A percentile compares a stretch with the other conserved stretches of the same genome.
Conservation (phyloP, 1,139 yeast species). For the Debaryomyces subglobosus region DNA sequence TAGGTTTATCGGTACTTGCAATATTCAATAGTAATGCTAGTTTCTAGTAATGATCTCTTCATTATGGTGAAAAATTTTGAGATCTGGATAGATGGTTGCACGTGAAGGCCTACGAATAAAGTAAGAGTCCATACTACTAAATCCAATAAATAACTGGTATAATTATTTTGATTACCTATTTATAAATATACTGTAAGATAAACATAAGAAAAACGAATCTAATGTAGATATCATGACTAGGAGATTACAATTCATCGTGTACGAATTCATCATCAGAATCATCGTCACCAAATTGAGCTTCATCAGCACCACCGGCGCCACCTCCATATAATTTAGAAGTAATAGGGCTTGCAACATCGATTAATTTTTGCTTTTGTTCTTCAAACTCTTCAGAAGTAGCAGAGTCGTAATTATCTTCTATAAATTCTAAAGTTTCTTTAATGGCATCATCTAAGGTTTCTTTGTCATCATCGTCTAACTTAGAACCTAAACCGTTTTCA, state of each 20-base stretch:
- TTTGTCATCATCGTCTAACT: conserved; percentile 89
- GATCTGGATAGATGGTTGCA: conserved; percentile 5
- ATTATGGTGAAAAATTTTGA: conserved; percentile 6
- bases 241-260: conserved; percentile 50
- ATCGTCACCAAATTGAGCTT: conserved; percentile 53
- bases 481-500: conserved; percentile 68
- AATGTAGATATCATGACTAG: not conserved
- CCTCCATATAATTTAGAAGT: conserved; percentile 85
- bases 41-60: conserved; percentile 4
- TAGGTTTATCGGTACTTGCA: not conserved
- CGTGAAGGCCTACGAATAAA: conserved; percentile 4
- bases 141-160: not conserved
- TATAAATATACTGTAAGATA: not conserved
- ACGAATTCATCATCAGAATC: conserved; percentile 70
- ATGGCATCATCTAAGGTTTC: conserved; percentile 88
- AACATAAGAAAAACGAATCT: not conserved
- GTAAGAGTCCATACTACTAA: not conserved
- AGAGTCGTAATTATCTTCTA: conserved; percentile 82
- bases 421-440: conserved; percentile 85
- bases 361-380: conserved; percentile 87
- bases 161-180: not conserved
- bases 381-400: conserved; percentile 94
- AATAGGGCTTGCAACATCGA: conserved; percentile 87
- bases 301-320: conserved; percentile 52
- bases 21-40: conserved; percentile 2